Conservation (phyloP, 2,329 filamentous ascomycete genomes). For the Aspergillus hortae region DNA sequence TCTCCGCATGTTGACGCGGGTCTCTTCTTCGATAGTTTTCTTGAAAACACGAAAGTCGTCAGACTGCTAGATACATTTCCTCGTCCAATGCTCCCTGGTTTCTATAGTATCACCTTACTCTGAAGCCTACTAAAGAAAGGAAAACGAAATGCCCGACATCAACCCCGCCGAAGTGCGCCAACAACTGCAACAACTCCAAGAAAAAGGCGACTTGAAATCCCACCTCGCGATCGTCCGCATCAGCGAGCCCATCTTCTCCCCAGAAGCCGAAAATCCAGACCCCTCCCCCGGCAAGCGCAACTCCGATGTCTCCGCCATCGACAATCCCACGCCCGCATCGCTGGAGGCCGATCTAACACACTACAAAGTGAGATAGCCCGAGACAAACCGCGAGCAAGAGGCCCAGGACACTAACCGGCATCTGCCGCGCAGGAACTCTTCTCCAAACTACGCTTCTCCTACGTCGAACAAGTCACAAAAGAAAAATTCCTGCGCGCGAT, state of each 20-base stretch:
- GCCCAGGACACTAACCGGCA: constrained; percentile 4
- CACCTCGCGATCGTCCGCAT: constrained; percentile 69
- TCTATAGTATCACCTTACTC: neutral
- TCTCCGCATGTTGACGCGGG: constrained; percentile 12
- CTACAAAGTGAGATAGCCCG: constrained; percentile 60
- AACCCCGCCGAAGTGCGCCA: constrained; percentile 21
- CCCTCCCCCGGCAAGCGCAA: constrained; percentile 50
- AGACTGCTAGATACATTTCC: too few species aligned
- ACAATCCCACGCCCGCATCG: constrained; percentile 68
- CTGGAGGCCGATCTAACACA: constrained; percentile 81
- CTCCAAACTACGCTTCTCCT: constrained; percentile 92
- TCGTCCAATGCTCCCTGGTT: too few species aligned
- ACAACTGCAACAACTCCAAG: constrained; percentile 46
- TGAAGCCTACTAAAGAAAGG: neutral
- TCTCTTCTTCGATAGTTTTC: too few species aligned
- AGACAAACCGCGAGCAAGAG: neutral
- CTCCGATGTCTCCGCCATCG: constrained; percentile 69
- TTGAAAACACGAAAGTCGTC: too few species aligned
- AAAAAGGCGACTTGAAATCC: constrained; percentile 45
- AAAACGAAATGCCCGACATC: constrained; percentile 16
- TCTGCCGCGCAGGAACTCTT: constrained; percentile 66
- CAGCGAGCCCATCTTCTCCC: constrained; percentile 66
- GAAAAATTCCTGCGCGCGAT: constrained; percentile 95
- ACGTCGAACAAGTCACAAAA: constrained; percentile 97
- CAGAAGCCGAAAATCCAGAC: constrained; percentile 21